Percentiles rank a stretch among this genome's conserved stretches.
Conservation (phyloP, 371 early-diverging fungal species). For the Mucor ambiguus region DNA sequence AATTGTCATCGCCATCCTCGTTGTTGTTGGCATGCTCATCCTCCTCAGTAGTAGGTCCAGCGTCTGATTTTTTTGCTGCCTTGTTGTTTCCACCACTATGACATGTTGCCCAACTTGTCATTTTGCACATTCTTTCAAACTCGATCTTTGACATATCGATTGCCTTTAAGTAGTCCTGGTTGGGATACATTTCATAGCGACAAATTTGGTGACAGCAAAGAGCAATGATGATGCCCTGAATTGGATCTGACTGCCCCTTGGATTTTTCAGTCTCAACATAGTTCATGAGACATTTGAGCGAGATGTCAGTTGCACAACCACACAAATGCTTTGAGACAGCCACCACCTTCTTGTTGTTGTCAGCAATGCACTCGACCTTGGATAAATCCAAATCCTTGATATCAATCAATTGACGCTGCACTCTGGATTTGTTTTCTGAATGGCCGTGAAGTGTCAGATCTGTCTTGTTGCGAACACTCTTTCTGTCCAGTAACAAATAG, state of each 20-base stretch:
- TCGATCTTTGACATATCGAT: slow-evolving; percentile 52
- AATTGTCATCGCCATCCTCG: slow-evolving; percentile 44
- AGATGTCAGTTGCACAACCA: slow-evolving; percentile 92
- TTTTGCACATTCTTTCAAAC: slow-evolving; percentile 62
- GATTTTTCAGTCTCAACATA: slow-evolving; percentile 50
- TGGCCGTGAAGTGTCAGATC: slow-evolving; percentile 47
- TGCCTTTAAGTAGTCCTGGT: slow-evolving; percentile 62
- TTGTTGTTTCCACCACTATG: slow-evolving; percentile 9
- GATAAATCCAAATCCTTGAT: slow-evolving; percentile 81
- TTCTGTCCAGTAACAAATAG: slow-evolving; percentile 79
- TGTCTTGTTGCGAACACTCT: slow-evolving; percentile 73
- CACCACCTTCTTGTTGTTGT: slow-evolving; percentile 56
- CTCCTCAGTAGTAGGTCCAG: slow-evolving; percentile 31
- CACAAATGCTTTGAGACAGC: slow-evolving; percentile 90
- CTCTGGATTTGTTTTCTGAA: slow-evolving; percentile 36
- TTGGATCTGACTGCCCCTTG: slow-evolving; percentile 40
- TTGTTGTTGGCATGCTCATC: slow-evolving; percentile 48
- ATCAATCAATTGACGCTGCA: slow-evolving; percentile 75
- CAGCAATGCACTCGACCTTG: slow-evolving; percentile 42
- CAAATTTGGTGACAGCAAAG: slow-evolving; percentile 92
- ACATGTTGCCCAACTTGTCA: slow-evolving; percentile 79
- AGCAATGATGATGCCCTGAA: slow-evolving; percentile 82
- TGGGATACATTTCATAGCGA: slow-evolving; percentile 76
- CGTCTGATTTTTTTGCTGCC: slow-evolving; percentile 10
- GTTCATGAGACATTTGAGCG: slow-evolving; percentile 73